These are phyloP conservation scores for Chloris gayana DNA, from an alignment of 176 grass and related monocot genomes.

Conservation along the genomic window DNA sequence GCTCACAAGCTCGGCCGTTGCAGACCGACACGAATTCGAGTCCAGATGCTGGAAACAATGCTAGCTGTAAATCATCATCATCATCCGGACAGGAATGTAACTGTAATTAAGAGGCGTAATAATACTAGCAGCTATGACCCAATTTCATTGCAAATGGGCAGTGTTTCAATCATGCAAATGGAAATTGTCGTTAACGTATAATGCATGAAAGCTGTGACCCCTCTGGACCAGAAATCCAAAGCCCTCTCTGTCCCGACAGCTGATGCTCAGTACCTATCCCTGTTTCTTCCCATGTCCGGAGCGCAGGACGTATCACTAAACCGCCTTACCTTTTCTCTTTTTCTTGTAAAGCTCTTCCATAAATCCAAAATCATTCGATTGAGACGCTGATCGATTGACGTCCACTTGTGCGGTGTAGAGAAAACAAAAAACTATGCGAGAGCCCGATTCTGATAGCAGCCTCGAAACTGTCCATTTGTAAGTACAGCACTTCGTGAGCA, in stretches of 20 bases:
- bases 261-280: background rate
- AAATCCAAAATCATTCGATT: background rate
- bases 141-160: background rate
- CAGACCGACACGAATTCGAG: background rate
- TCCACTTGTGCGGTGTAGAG: background rate
- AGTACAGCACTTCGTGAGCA: background rate
- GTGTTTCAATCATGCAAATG: background rate
- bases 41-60: background rate
- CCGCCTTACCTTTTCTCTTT: background rate
- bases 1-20: background rate
- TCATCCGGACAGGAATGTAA: background rate
- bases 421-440: background rate
- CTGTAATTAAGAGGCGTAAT: conserved; percentile 1
- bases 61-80: background rate
- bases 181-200: background rate
- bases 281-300: background rate
- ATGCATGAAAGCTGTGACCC: background rate
- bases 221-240: background rate
- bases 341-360: background rate
- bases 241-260: background rate
- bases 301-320: background rate
- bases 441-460: background rate
- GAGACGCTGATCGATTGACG: background rate
- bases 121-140: background rate
- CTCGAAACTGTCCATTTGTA: background rate